Evolutionary conservation across 2,329 filamentous ascomycete genomes (phyloP), one percentile per base, ranked within the genome.

Genomic region (Fusarium paranaense): DNA sequence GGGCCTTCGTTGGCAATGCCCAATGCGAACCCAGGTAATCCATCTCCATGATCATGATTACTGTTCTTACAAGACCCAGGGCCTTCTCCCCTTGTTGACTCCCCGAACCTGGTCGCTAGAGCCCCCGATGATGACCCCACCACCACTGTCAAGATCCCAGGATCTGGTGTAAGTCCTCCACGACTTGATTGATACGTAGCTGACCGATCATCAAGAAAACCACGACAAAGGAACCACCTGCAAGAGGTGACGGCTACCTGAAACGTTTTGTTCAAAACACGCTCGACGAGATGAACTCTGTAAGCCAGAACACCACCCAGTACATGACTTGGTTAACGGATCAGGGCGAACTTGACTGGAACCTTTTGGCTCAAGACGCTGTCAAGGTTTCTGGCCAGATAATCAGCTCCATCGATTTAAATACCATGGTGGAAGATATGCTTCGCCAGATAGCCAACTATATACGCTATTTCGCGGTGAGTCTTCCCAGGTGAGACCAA

Each of bases 341-440:
- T 7, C 6, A 62, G 59, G 59, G 59, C 8, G 27, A 62, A 62
- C 59, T 62, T 37, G n/a, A 50, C 59, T 62, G 59, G 59, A 62
- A 62, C 22, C 40, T 50, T 40, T 50, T 62, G 20, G 59, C 20
- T 35, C 59, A 62, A 14, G 59, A 62, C 7, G 20, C n/a, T 3
- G 59, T 50, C 14, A 50, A 37, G 32, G 27, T 62, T 27, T 35
- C 59, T 1, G n/a, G 59, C 30, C 20, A 62, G 30, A 45, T 45
- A 16, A 32, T 62, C 5, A 45, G 4, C 11, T 50, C 59, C 20
- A 50, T 62, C 20, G 42, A 62, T 25, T 20, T 62, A 1, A 20
- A 62, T 13, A 62, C 10, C 16, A n/a, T 50, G 30, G 59, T 14
- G 13, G 45, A 25, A 14, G 33, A 18, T 1, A 62, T 62, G 59